phyloP scores from a whole-genome alignment of 179 eudicot genomes.

The Patellifolia procumbens region DNA sequence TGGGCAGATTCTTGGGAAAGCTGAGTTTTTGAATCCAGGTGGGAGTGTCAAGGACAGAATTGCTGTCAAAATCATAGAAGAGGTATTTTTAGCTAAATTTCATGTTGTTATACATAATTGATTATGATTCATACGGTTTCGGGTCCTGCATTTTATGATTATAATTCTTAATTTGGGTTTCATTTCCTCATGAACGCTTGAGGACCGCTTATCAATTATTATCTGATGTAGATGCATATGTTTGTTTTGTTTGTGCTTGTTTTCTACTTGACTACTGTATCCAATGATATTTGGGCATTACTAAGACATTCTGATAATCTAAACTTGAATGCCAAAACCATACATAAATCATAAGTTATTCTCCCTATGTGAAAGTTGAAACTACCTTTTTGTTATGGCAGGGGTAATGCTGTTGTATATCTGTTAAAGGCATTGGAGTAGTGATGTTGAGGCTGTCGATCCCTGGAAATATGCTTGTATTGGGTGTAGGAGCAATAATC shows the following conservation, averaged over 20 bases:
- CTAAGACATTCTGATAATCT: not conserved
- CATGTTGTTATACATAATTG: not conserved
- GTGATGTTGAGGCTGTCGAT: not conserved
- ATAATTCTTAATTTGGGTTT: conserved; percentile 8
- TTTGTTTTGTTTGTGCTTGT: too few relatives aligned
- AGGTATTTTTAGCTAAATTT: conserved; percentile 43
- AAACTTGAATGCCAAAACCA: not conserved
- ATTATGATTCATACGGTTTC: not conserved
- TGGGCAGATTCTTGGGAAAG: conserved; percentile 86
- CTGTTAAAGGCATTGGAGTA: not conserved
- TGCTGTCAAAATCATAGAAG: conserved; percentile 85
- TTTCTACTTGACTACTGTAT: too few relatives aligned
- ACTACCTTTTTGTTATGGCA: not conserved
- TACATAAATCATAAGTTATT: not conserved
- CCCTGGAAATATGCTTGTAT: not conserved
- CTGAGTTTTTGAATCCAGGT: conserved; percentile 95
- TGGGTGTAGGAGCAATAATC: not conserved
- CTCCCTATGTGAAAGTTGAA: too few relatives aligned
- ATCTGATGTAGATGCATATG: not conserved
- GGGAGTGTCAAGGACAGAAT: conserved; percentile 98
- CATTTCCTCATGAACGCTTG: not conserved
- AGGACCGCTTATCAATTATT: not conserved
- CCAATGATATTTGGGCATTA: not conserved
- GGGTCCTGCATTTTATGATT: not conserved
- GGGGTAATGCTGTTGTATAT: not conserved